phyloP scores from a whole-genome alignment of 2,329 filamentous ascomycete genomes.

The Hypoxylon sp. region DNA sequence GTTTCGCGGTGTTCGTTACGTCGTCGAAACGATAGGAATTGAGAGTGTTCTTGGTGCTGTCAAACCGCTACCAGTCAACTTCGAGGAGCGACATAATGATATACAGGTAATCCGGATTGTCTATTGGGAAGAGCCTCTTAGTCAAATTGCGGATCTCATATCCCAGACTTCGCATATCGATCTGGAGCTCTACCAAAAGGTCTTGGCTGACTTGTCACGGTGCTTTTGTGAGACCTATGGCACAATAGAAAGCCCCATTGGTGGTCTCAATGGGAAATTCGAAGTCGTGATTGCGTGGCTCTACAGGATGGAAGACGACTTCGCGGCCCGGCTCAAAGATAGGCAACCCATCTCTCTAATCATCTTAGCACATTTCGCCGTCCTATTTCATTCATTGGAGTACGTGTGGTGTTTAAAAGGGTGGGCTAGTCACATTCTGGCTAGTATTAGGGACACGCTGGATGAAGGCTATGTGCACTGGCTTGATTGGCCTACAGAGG shows the following conservation, averaged over 20 bases:
- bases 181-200: not conserved
- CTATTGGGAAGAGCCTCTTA: not conserved
- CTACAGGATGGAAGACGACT: slow-evolving; percentile 3
- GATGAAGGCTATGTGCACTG: not conserved
- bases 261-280: not conserved
- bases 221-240: not conserved
- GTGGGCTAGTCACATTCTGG: slow-evolving; percentile 7
- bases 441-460: not conserved
- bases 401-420: slow-evolving; percentile 4
- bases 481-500: not conserved
- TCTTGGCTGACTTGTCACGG: not conserved
- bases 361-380: slow-evolving; percentile 5
- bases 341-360: not conserved
- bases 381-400: slow-evolving; percentile 2
- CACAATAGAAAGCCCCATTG: not conserved
- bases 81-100: not conserved
- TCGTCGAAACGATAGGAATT: not conserved
- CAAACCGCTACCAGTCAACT: not conserved
- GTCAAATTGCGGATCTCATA: not conserved
- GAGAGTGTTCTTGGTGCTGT: not conserved
- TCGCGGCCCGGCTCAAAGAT: not conserved
- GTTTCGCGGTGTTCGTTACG: not conserved
- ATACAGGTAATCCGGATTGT: not conserved
- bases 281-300: slow-evolving; percentile 1
- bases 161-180: not conserved